Percentiles rank a stretch among this genome's conserved stretches.
Conservation (phyloP, 2,329 filamentous ascomycete species). For the Chaetomium strumarium region DNA sequence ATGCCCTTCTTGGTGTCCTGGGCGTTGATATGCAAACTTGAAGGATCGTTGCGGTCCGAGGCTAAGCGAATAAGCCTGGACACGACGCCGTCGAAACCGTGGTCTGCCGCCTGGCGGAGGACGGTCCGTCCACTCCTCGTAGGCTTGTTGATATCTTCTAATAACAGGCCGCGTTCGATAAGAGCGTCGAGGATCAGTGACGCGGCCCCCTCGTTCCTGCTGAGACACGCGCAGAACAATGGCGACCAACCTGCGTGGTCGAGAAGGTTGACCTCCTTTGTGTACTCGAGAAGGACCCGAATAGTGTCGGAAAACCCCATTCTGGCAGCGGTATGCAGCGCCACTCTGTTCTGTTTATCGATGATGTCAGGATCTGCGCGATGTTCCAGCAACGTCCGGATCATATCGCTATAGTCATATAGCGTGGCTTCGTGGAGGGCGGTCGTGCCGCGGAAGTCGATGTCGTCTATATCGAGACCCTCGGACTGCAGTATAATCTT, state of each 20-base stretch:
- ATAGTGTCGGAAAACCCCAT: slow-evolving; percentile 2
- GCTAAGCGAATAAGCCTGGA: slow-evolving; percentile 12
- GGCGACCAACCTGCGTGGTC: slow-evolving; percentile 17
- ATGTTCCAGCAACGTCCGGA: slow-evolving; percentile 6
- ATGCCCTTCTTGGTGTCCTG: slow-evolving; percentile 17
- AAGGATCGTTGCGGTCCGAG: neutral
- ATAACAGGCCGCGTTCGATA: slow-evolving; percentile 1
- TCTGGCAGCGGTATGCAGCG: slow-evolving; percentile 13
- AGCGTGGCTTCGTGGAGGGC: slow-evolving; percentile 16
- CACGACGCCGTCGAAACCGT: slow-evolving; percentile 15
- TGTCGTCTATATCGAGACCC: slow-evolving; percentile 18
- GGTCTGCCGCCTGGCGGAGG: slow-evolving; percentile 18
- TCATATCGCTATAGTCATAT: slow-evolving; percentile 1
- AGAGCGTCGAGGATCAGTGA: slow-evolving; percentile 16
- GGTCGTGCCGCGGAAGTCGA: slow-evolving; percentile 14
- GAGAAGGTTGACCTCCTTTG: slow-evolving; percentile 4
- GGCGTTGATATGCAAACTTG: slow-evolving; percentile 11
- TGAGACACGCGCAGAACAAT: slow-evolving; percentile 17
- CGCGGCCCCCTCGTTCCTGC: slow-evolving; percentile 10
- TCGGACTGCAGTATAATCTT: slow-evolving; percentile 13
- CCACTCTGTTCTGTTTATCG: slow-evolving; percentile 6
- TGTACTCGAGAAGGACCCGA: slow-evolving; percentile 8
- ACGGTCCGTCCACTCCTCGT: slow-evolving; percentile 11
- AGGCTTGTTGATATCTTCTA: slow-evolving; percentile 20
- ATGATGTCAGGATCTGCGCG: slow-evolving; percentile 12